A percentile compares a stretch with the other conserved stretches of the same genome.
These are phyloP conservation scores for Nidularia sp. DNA, from an alignment of 768 basidiomycete species.

Conservation along the genomic window DNA sequence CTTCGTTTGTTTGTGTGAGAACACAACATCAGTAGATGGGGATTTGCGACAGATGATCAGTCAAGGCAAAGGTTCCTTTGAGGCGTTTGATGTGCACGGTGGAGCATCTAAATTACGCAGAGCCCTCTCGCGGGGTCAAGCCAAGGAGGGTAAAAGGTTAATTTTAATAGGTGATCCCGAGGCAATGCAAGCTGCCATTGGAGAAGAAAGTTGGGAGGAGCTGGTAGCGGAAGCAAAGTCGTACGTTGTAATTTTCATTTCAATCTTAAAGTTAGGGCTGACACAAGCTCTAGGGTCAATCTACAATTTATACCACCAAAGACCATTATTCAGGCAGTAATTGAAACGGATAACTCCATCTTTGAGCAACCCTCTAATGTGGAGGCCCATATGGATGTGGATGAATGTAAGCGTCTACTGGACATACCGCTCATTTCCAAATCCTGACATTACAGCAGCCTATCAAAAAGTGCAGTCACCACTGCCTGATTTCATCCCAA, in stretches of 20 bases:
- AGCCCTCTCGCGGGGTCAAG: conserved; percentile 45
- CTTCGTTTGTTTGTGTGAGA: conserved; percentile 61
- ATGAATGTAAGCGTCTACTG: conserved; percentile 5
- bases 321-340: conserved; percentile 49
- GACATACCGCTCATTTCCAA: too few relatives aligned
- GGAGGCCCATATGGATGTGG: conserved; percentile 7
- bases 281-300: conserved; percentile 21
- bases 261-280: neutral
- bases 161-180: conserved; percentile 49
- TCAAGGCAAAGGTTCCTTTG: conserved; percentile 57
- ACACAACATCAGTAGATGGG: conserved; percentile 39
- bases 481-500: conserved; percentile 47
- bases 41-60: conserved; percentile 52
- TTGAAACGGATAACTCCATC: conserved; percentile 26
- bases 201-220: conserved; percentile 49
- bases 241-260: conserved; percentile 1
- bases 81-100: conserved; percentile 50
- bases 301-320: conserved; percentile 41
- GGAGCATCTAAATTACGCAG: conserved; percentile 49
- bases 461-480: conserved; percentile 4
- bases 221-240: conserved; percentile 42
- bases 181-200: conserved; percentile 45
- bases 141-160: conserved; percentile 45
- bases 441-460: too few relatives aligned
- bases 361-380: conserved; percentile 13